phyloP scores from a whole-genome alignment of 306 rosid species.

The Fragaria iinumae region DNA sequence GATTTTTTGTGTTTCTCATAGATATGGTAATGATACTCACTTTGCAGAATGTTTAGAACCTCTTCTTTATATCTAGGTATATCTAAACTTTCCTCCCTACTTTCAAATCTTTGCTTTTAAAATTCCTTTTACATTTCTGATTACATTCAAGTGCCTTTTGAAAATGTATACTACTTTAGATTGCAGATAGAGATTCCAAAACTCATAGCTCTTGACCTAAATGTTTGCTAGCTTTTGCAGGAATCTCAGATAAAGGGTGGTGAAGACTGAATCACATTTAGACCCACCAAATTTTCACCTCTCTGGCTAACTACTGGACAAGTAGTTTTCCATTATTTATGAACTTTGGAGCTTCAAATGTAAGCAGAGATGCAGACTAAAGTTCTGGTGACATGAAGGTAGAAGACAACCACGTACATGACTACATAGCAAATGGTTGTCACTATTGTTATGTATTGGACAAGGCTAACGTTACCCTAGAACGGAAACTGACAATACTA shows the following conservation, averaged over 20 bases:
- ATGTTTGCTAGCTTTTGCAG: background rate
- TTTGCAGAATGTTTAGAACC: background rate
- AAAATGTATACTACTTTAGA: background rate
- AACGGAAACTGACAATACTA: background rate
- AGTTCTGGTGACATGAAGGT: conserved; percentile 15
- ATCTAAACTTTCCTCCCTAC: background rate
- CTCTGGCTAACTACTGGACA: conserved; percentile 13
- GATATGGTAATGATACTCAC: background rate
- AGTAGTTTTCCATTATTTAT: conserved; percentile 5
- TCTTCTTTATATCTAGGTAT: background rate
- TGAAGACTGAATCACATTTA: conserved; percentile 11
- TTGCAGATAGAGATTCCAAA: background rate
- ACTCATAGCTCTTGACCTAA: conserved; percentile 4
- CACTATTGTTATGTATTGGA: background rate
- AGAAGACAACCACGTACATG: background rate
- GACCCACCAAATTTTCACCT: conserved; percentile 34
- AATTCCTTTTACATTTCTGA: background rate
- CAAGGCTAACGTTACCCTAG: background rate
- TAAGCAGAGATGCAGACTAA: conserved; percentile 12
- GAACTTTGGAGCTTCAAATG: background rate
- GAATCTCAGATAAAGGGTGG: conserved; percentile 11
- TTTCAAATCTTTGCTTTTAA: background rate
- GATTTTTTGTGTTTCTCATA: background rate
- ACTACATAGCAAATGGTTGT: conserved; percentile 13
- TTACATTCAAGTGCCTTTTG: background rate